Evolutionary conservation across 345 rosid genomes (phyloP), one percentile per base, ranked within the genome.

Genomic region (Cardamine occulta): DNA sequence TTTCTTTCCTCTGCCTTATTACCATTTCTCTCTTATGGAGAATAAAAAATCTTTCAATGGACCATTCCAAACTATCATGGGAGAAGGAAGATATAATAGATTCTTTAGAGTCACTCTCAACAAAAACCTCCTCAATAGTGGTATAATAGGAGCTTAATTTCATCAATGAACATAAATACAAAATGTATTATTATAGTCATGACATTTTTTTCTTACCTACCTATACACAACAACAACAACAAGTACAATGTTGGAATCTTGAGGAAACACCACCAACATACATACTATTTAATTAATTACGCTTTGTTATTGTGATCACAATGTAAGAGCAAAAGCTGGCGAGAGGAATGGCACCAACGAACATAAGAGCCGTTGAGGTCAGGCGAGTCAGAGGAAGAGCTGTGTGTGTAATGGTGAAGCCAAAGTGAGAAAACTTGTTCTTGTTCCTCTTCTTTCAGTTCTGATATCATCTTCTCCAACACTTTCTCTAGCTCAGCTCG

Each of bases 331-430:
- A 91, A 79, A 66, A 83, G 86, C 75, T 79, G 81, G 56, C 97
- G 97, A 79, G 98, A 87, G 63, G 89, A 79, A 26, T 70, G 47
- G 69, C 89, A 91, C 96, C 96, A 93, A 55, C 86, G 87, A 45
- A 84, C 60, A 76, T 84, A 93, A 10, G 87, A 86, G 48, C 78
- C 58, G 31, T 80, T 84, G 66, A 93, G 96, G 48, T 93, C 87
- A 53, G 98, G 98, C 98, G 97, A 91, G 72, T 93, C 98, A 2
- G 97, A 88, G 66, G 91, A 82, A 4, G 93, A 66, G 60, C 82
- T 80, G 55, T 77, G 63, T 4, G 90, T 82, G 90, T 88, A 91
- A 79, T 91, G 93, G 69, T 86, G 93, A 39, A 93, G 91, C 98
- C 98, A 93, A 31, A 91, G 80, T 10, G 96, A 87, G 47, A 93